phyloP scores from a whole-genome alignment of 768 basidiomycete genomes.

The Leccinum obscurum region DNA sequence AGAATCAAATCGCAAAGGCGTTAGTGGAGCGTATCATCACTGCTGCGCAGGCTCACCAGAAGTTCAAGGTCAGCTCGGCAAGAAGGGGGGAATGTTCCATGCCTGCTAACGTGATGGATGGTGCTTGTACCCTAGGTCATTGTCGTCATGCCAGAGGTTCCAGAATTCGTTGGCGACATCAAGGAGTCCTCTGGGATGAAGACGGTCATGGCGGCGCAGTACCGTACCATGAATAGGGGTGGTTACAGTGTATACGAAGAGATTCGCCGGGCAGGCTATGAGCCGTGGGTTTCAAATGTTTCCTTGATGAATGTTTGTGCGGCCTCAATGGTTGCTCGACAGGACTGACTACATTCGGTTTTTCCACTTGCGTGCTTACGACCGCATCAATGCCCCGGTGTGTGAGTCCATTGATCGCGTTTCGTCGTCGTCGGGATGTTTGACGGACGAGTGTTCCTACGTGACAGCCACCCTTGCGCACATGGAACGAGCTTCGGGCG shows the following conservation, averaged over 20 bases:
- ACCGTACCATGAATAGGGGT: constrained; percentile 88
- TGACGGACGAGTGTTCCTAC: constrained; percentile 2
- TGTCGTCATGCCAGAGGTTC: constrained; percentile 86
- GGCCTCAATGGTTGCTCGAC: constrained; percentile 2
- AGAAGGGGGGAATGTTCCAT: background rate
- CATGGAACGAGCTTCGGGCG: constrained; percentile 73
- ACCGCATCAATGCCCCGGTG: constrained; percentile 80
- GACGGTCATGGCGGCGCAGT: constrained; percentile 87
- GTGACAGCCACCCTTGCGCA: constrained; percentile 42
- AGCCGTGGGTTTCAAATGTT: constrained; percentile 55
- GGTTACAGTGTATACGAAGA: constrained; percentile 85
- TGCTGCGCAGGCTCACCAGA: constrained; percentile 67
- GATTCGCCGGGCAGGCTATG: constrained; percentile 71
- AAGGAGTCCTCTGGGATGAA: constrained; percentile 62
- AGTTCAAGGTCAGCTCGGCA: constrained; percentile 64
- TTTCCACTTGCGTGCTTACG: constrained; percentile 91
- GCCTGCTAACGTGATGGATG: background rate
- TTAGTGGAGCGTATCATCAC: constrained; percentile 81
- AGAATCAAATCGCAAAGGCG: constrained; percentile 82
- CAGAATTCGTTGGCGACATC: constrained; percentile 86
- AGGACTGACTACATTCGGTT: constrained; percentile 87
- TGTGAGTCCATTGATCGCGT: constrained; percentile 37
- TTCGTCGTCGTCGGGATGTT: constrained; percentile 23
- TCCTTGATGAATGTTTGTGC: background rate
- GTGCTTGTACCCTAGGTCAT: constrained; percentile 55